Percentiles rank a stretch among this genome's conserved stretches.
Conservation (phyloP, 352 stramenopile genomes). For the Phytophthora chlamydospora region DNA sequence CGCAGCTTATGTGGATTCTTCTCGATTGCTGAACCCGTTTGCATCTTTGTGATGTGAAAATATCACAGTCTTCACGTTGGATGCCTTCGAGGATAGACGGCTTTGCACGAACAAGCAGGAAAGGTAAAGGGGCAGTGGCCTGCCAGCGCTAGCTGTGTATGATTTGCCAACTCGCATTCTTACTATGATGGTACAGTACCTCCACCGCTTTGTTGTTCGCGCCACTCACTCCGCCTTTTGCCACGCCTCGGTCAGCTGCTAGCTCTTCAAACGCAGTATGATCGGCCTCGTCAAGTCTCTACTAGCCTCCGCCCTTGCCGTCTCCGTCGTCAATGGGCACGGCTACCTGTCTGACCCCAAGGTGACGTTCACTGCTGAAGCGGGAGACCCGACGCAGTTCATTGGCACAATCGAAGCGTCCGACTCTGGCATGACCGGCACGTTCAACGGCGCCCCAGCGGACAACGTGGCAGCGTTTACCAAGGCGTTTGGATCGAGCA, state of each 20-base stretch:
- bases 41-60: no score
- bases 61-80: background rate
- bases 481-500: slow-evolving; percentile 24
- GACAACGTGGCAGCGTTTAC: slow-evolving; percentile 35
- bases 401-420: slow-evolving; percentile 36
- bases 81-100: slow-evolving; percentile 4
- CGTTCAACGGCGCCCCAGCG: slow-evolving; percentile 18
- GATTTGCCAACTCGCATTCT: slow-evolving; percentile 11
- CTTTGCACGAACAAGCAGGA: slow-evolving; percentile 6
- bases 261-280: slow-evolving; percentile 2
- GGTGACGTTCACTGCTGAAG: slow-evolving; percentile 16
- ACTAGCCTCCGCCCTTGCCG: slow-evolving; percentile 6
- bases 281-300: slow-evolving; percentile 14
- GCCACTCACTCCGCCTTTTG: slow-evolving; percentile 24
- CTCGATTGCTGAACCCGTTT: slow-evolving; percentile 1
- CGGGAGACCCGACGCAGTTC: slow-evolving; percentile 32
- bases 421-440: slow-evolving; percentile 24
- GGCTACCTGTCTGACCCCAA: slow-evolving; percentile 30
- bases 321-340: slow-evolving; percentile 20
- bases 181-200: slow-evolving; percentile 4
- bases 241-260: background rate
- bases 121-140: slow-evolving; percentile 18
- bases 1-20: no score
- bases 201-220: slow-evolving; percentile 18
- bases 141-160: slow-evolving; percentile 10